Evolutionary conservation across 371 early-diverging fungal species (phyloP).

Genomic region (Capillidium rhysosporum): DNA sequence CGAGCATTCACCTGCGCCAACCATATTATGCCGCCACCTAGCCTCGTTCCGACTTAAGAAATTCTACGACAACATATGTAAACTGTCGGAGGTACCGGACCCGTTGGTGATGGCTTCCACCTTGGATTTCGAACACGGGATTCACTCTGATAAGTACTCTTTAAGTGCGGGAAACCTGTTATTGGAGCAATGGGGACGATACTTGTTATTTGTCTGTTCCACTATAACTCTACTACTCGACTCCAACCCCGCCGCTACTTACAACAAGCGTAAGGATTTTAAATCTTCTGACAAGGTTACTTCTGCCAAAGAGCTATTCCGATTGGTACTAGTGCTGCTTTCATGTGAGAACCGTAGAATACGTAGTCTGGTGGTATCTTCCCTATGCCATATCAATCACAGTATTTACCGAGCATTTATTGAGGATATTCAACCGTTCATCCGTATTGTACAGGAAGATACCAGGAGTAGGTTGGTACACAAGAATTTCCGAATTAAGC

Average conservation of each 20-base stretch:
- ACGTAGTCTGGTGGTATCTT: constrained; percentile 44
- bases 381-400: constrained; percentile 45
- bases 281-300: constrained; percentile 23
- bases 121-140: neutral
- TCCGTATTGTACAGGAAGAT: constrained; percentile 45
- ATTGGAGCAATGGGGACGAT: constrained; percentile 58
- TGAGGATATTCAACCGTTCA: constrained; percentile 38
- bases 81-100: constrained; percentile 23
- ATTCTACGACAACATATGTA: constrained; percentile 32
- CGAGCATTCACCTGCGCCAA: constrained; percentile 30
- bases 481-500: constrained; percentile 6
- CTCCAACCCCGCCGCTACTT: neutral
- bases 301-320: constrained; percentile 34
- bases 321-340: constrained; percentile 36
- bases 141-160: no score
- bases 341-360: constrained; percentile 48
- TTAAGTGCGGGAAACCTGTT: neutral
- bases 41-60: constrained; percentile 35
- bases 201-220: constrained; percentile 43
- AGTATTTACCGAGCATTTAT: constrained; percentile 42
- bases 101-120: constrained; percentile 2
- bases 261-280: constrained; percentile 24
- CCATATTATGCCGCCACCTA: constrained; percentile 33
- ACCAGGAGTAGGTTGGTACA: neutral
- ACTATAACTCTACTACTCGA: constrained; percentile 24